Percentiles rank a stretch among this genome's conserved stretches.
phyloP scores from a whole-genome alignment of 1,139 yeast species.

The Blastobotrys buckinghamii region DNA sequence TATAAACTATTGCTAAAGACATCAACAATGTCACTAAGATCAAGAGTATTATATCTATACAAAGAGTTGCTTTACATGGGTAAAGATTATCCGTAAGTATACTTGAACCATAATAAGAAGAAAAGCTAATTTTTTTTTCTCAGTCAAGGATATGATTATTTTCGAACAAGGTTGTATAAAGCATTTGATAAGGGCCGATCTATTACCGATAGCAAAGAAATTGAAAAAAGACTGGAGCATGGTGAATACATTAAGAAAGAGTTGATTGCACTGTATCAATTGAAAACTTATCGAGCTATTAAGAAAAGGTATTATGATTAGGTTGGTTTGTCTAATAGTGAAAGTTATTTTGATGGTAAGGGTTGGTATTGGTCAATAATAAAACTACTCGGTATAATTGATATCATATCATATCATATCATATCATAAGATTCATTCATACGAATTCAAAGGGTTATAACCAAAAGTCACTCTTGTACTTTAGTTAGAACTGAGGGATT shows the following conservation, averaged over 20 bases:
- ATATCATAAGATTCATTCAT: too few relatives aligned
- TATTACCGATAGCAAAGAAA: slow-evolving; percentile 17
- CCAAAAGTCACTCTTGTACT: too few relatives aligned
- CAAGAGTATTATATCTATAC: slow-evolving; percentile 30
- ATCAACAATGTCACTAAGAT: slow-evolving; percentile 17
- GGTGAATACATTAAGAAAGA: slow-evolving; percentile 37
- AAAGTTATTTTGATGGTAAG: too few relatives aligned
- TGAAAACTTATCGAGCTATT: slow-evolving; percentile 32
- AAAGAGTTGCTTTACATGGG: slow-evolving; percentile 36
- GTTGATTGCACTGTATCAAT: slow-evolving; percentile 31
- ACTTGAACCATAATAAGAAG: not conserved
- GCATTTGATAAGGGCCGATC: slow-evolving; percentile 28
- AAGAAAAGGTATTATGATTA: slow-evolving; percentile 30
- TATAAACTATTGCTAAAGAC: too few relatives aligned
- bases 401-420: too few relatives aligned
- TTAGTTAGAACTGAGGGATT: too few relatives aligned
- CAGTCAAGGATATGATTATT: slow-evolving; percentile 29
- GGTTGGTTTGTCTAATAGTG: not conserved
- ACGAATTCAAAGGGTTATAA: too few relatives aligned
- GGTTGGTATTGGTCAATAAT: too few relatives aligned
- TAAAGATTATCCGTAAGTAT: slow-evolving; percentile 32
- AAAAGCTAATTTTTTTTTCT: not conserved
- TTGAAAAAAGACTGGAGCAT: slow-evolving; percentile 28
- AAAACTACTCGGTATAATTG: too few relatives aligned
- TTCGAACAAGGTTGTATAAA: slow-evolving; percentile 25